Evolutionary conservation across 768 basidiomycete species (phyloP).

Genomic region (Scleroderma bovista): DNA sequence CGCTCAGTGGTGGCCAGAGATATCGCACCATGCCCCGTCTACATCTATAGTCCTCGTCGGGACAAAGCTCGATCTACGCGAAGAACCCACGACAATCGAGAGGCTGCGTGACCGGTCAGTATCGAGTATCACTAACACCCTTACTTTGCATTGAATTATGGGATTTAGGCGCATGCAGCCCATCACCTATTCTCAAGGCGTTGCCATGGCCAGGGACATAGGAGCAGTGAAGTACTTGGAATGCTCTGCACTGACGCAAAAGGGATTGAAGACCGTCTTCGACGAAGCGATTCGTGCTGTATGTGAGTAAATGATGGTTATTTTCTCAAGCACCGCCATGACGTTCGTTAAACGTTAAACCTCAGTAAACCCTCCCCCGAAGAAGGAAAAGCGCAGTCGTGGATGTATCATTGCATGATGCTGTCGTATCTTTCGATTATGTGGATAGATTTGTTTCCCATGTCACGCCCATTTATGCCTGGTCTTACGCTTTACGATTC

Average conservation of each 20-base stretch:
- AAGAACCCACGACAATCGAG: constrained; percentile 89
- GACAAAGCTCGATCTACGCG: constrained; percentile 95
- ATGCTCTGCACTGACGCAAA: constrained; percentile 95
- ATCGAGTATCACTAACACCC: constrained; percentile 8
- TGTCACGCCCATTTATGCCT: constrained; percentile 65
- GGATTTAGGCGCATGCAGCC: constrained; percentile 81
- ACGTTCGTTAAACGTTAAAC: constrained; percentile 1
- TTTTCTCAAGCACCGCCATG: constrained; percentile 1
- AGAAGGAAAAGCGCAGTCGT: constrained; percentile 42
- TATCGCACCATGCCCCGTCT: constrained; percentile 93
- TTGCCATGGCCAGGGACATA: constrained; percentile 88
- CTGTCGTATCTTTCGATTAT: constrained; percentile 15
- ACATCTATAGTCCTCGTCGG: constrained; percentile 93
- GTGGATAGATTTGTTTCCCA: constrained; percentile 31
- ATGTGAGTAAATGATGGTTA: constrained; percentile 48
- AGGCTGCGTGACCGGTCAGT: constrained; percentile 85
- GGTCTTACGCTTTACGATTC: constrained; percentile 52
- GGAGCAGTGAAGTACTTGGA: constrained; percentile 95
- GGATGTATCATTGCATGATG: constrained; percentile 72
- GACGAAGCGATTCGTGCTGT: constrained; percentile 98
- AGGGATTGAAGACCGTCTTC: constrained; percentile 98
- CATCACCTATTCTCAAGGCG: constrained; percentile 87
- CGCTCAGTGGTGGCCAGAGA: constrained; percentile 89
- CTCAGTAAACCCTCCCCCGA: constrained; percentile 72
- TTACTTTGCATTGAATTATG: constrained; percentile 4